Percentiles rank a stretch among this genome's conserved stretches.
phyloP scores from a whole-genome alignment of 1,139 yeast species.

The Yamadazyma conglobata region DNA sequence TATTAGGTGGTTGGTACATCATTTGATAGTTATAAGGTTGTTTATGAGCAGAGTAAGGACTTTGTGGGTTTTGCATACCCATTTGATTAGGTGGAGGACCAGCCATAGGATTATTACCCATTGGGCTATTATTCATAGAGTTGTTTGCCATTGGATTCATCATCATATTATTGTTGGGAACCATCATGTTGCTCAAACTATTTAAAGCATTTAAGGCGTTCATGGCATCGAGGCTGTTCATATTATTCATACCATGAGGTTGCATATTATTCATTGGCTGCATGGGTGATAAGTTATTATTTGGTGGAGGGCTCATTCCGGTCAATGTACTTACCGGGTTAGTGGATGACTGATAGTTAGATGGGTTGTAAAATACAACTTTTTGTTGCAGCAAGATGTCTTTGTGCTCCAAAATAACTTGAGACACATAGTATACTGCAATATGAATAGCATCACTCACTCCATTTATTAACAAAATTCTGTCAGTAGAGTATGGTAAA shows the following conservation, averaged over 20 bases:
- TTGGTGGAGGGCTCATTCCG: slow-evolving; percentile 10
- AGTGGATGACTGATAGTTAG: slow-evolving; percentile 35
- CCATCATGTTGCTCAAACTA: slow-evolving; percentile 17
- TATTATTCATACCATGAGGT: slow-evolving; percentile 10
- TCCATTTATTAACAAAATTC: slow-evolving; percentile 69
- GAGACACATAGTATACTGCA: slow-evolving; percentile 72
- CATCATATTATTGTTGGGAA: slow-evolving; percentile 10
- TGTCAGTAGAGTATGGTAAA: slow-evolving; percentile 76
- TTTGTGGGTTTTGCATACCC: slow-evolving; percentile 9
- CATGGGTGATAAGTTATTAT: slow-evolving; percentile 9
- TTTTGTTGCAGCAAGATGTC: slow-evolving; percentile 49
- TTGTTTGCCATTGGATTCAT: slow-evolving; percentile 7
- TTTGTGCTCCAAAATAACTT: slow-evolving; percentile 60
- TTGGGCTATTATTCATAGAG: neutral
- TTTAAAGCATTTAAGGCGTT: slow-evolving; percentile 15
- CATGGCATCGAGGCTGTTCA: slow-evolving; percentile 13
- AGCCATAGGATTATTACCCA: slow-evolving; percentile 4
- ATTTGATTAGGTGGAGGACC: slow-evolving; percentile 5
- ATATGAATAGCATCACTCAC: slow-evolving; percentile 87
- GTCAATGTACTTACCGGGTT: slow-evolving; percentile 12
- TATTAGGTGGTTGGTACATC: slow-evolving; percentile 43
- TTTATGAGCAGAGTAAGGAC: slow-evolving; percentile 16
- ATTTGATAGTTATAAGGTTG: slow-evolving; percentile 34
- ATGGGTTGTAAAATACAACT: slow-evolving; percentile 64
- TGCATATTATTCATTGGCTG: slow-evolving; percentile 6